These are phyloP conservation scores for Secale cereale DNA, from an alignment of 176 grass and related monocot genomes.

Conservation along the genomic window DNA sequence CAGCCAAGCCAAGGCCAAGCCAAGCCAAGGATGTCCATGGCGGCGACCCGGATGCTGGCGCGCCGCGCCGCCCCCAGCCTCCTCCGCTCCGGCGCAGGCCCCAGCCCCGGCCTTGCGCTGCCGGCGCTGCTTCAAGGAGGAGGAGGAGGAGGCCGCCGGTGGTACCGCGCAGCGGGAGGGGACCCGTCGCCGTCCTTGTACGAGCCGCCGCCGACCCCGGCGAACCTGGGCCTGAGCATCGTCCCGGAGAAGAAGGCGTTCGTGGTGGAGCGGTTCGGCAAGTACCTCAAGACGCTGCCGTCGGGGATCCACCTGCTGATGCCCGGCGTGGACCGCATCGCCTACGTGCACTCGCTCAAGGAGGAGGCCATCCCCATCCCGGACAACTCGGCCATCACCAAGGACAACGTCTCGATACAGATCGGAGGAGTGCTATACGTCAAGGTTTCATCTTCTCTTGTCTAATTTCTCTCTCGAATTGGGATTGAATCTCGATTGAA, in stretches of 20 bases:
- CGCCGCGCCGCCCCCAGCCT: not conserved
- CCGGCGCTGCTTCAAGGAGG: not conserved
- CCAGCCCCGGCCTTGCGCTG: not conserved
- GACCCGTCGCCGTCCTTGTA: not conserved
- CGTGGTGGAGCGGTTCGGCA: constrained; percentile 79
- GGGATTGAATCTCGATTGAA: no score
- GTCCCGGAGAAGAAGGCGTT: constrained; percentile 94
- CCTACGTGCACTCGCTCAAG: constrained; percentile 96
- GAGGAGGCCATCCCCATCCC: constrained; percentile 96
- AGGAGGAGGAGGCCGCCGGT: no score
- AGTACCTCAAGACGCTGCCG: constrained; percentile 73
- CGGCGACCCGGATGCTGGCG: not conserved
- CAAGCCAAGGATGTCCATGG: no score
- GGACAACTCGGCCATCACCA: constrained; percentile 87
- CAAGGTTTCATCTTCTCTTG: constrained; percentile 48
- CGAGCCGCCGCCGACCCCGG: constrained; percentile 20
- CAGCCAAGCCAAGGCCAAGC: no score
- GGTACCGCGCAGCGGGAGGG: not conserved
- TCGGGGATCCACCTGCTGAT: constrained; percentile 80
- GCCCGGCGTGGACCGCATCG: constrained; percentile 73
- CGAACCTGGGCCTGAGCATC: constrained; percentile 87
- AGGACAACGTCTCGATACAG: constrained; percentile 88
- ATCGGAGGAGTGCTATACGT: constrained; percentile 90
- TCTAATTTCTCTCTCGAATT: no score
- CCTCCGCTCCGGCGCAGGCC: not conserved